Evolutionary conservation across 2,329 filamentous ascomycete genomes (phyloP), one percentile per base, ranked within the genome.

Genomic region (Penicillium sp.): DNA sequence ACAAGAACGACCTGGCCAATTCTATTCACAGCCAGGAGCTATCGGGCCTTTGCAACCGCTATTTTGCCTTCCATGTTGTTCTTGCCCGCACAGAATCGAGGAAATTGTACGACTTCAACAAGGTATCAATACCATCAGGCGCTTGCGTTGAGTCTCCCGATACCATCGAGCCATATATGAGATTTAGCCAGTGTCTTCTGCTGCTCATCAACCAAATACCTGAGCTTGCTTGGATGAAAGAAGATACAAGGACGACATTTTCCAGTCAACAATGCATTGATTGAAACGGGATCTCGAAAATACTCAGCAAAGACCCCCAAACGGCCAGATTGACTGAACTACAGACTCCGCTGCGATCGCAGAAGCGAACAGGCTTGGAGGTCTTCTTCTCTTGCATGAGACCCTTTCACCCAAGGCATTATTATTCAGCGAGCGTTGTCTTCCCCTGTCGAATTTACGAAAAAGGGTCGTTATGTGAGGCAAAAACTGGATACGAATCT

Each of bases 1-100:
- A 56, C 56, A 54, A 55, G 43, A 60, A 35, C 50, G 55, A 7
- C 60, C 57, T n/a, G 55, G 55, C 14, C 60, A 50, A 31, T 70
- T 70, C 46, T 36, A 11, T 11, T 35, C 64, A 64, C 27, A 68
- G 60, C 36, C 59, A 61, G 35, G 62, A 66, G 16, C 27, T 70
- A 19, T 36, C 59, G 4, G 55, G 55, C 60, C 16, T 70, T 71
- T 69, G 69, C 37, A 65, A 65, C 24, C 66, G 63, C 2, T 71
- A 71, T 46, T 70, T 71, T 36, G 62, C 61, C 5, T 70, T 71
- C 40, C 68, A 70, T 19, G 50, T 69, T 11, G 69, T 71, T n/a
- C 58, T 71, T 27, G 69, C 69, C 10, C 62, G 67, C 11, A 69
- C 69, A 1, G 57, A 66, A 3, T 50, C 58, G 59, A 6, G 52